Conservation (phyloP, 2,329 filamentous ascomycete genomes). For the Pseudodiploospora longispora region DNA sequence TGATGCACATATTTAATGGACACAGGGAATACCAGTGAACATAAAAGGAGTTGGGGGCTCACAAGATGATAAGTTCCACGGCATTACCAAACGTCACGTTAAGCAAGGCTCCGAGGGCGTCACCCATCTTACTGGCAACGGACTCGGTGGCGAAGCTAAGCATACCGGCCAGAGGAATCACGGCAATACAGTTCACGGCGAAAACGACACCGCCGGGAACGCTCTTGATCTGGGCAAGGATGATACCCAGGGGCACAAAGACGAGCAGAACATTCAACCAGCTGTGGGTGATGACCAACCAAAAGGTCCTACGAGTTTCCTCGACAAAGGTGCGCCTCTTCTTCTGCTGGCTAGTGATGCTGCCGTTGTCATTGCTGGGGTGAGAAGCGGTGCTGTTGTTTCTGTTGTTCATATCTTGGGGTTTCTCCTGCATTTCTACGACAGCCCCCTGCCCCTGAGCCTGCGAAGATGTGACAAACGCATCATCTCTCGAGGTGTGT, state of each 20-base stretch:
- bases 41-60: conserved; percentile 14
- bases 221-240: conserved; percentile 45
- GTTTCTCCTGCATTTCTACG: conserved; percentile 31
- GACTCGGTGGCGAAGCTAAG: conserved; percentile 68
- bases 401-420: conserved; percentile 8
- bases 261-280: conserved; percentile 71
- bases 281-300: conserved; percentile 59
- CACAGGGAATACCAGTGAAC: not conserved
- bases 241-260: conserved; percentile 72
- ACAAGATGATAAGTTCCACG: conserved; percentile 73
- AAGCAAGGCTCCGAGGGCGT: conserved; percentile 63
- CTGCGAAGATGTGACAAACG: conserved; percentile 39
- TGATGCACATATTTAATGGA: not conserved
- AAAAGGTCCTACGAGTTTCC: conserved; percentile 42
- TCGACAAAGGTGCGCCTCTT: conserved; percentile 35
- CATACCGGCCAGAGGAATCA: conserved; percentile 65
- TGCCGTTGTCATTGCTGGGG: conserved; percentile 19
- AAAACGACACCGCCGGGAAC: conserved; percentile 57
- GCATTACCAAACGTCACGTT: conserved; percentile 76
- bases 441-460: conserved; percentile 49
- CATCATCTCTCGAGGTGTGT: conserved; percentile 14
- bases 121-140: conserved; percentile 63
- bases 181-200: conserved; percentile 66
- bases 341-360: conserved; percentile 9
- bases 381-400: conserved; percentile 21